Evolutionary conservation across 1,139 yeast genomes (phyloP), one percentile per base, ranked within the genome.

Genomic region (Yamadazyma atmosphaerica): DNA sequence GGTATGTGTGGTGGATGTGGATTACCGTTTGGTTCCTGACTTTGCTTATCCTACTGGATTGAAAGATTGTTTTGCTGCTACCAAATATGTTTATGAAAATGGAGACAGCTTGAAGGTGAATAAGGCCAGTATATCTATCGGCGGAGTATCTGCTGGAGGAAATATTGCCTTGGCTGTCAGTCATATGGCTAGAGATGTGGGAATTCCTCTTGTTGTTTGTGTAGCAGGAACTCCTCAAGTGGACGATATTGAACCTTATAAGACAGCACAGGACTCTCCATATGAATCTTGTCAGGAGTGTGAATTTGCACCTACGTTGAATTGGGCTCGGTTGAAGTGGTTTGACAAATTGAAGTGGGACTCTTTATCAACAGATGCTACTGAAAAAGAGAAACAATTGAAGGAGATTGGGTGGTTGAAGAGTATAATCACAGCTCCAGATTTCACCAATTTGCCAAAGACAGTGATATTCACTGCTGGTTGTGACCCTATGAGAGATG

Each of bases 61-160:
- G 2, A 62, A 69, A 17, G 79, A 74, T 49, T 53, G 75, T 29
- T 69, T 58, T 50, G 75, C 61, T 30, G 49, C 62, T 3, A 41
- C 50, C 22, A 35, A 58, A 32, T 60, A 52, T 47, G 52, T 50
- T 2, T 43, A 47, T 28, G 49, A 47, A 22, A 36, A 44, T n/a
- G 57, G 50, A 1, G 46, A 51, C 5, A n/a, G 25, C 29, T 51
- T 69, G 27, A 52, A 52, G 4, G 54, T 69, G 32, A 58, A 72
- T 42, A 48, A 47, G 19, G 47, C 51, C 23, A 65, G 61, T 38
- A 54, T 73, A 13, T 65, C 69, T n/a, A 55, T 68, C 24, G 77
- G 68, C 7, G 79, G 79, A 1, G 68, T 73, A 1, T 70, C 77
- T 2, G 78, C 79, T 10, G 79, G 77, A 15, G 76, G 74, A 2